phyloP scores from a whole-genome alignment of 139 green algal genomes.

The Volvox africanus region DNA sequence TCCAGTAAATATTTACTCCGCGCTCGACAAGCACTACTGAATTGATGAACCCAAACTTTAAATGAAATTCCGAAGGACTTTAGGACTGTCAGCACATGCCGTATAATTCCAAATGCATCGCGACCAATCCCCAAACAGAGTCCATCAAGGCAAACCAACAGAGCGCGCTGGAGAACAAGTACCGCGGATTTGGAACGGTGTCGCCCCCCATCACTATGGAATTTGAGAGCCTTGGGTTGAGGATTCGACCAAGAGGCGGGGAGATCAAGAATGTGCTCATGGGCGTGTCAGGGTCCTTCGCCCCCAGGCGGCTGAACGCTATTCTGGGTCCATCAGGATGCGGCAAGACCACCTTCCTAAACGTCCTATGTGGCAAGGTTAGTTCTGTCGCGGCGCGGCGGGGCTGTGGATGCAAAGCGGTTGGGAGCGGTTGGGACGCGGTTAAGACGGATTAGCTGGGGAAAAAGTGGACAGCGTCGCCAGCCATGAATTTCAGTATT shows the following conservation, averaged over 20 bases:
- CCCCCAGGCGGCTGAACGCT: conserved; percentile 48
- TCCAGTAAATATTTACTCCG: neutral
- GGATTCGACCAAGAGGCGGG: neutral
- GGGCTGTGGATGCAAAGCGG: too few species aligned
- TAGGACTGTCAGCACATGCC: too few species aligned
- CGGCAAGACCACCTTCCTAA: conserved; percentile 68
- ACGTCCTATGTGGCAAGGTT: conserved; percentile 61
- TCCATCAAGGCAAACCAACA: conserved; percentile 3
- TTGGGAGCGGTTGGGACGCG: too few species aligned
- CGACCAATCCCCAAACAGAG: neutral
- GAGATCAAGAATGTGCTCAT: conserved; percentile 4
- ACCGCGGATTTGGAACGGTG: conserved; percentile 49
- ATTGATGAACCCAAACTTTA: neutral
- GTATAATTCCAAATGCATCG: too few species aligned
- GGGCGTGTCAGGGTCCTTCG: conserved; percentile 49
- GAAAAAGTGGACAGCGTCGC: too few species aligned
- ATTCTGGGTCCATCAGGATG: conserved; percentile 63
- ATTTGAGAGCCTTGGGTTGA: conserved; percentile 44
- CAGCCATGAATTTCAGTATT: too few species aligned
- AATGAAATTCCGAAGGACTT: too few species aligned
- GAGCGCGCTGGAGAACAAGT: conserved; percentile 35
- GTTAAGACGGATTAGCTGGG: too few species aligned
- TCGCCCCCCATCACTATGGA: conserved; percentile 42
- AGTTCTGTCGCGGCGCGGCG: neutral
- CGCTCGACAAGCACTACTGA: neutral